These are phyloP conservation scores for Debaryomyces prosopidis DNA, from an alignment of 805 yeast genomes.

Conservation along the genomic window DNA sequence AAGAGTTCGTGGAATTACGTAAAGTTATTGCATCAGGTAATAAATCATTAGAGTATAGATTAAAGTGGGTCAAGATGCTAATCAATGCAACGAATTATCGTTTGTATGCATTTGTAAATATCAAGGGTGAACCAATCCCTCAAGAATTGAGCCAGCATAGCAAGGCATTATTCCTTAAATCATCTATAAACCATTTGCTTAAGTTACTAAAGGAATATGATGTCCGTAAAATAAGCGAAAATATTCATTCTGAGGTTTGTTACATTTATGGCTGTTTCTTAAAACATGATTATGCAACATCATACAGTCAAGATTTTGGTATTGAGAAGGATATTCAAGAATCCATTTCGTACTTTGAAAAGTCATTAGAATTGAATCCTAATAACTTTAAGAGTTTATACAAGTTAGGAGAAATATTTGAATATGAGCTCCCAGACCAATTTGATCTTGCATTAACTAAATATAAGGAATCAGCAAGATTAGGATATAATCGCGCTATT, in stretches of 20 bases:
- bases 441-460: constrained; percentile 33
- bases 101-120: constrained; percentile 41
- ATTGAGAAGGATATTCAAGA: constrained; percentile 25
- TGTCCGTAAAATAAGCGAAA: constrained; percentile 15
- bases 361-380: constrained; percentile 32
- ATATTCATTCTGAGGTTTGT: constrained; percentile 30
- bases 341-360: constrained; percentile 32
- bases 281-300: constrained; percentile 31
- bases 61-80: constrained; percentile 45
- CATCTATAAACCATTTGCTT: constrained; percentile 36
- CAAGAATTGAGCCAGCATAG: constrained; percentile 30
- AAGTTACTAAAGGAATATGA: constrained; percentile 37
- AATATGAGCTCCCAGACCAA: constrained; percentile 27
- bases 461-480: constrained; percentile 38
- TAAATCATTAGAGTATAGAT: constrained; percentile 40
- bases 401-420: constrained; percentile 41
- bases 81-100: constrained; percentile 38
- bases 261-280: constrained; percentile 38
- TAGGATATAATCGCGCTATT: constrained; percentile 47
- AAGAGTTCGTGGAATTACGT: constrained; percentile 34
- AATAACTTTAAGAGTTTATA: constrained; percentile 33
- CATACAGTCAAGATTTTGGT: constrained; percentile 38
- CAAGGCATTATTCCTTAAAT: constrained; percentile 38
- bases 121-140: constrained; percentile 38
- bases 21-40: constrained; percentile 40